phyloP scores from a whole-genome alignment of 2,329 filamentous ascomycete species.

The Paecilomyces dactylethromorphus region DNA sequence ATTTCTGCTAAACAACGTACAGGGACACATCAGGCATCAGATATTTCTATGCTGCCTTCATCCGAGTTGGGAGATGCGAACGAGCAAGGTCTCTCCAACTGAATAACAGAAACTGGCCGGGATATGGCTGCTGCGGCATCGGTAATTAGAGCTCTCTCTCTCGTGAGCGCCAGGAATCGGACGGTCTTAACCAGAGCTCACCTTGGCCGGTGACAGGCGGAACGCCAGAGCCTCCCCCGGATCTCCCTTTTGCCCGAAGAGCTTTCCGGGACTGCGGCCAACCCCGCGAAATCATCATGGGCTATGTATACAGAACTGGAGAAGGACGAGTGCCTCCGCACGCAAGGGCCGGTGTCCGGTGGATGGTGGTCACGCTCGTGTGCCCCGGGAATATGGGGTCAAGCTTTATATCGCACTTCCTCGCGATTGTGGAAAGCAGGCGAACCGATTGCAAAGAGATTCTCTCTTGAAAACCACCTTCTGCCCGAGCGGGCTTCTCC shows the following conservation, averaged over 20 bases:
- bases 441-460: background rate
- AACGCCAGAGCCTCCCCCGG: constrained; percentile 12
- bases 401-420: background rate
- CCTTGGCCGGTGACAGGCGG: background rate
- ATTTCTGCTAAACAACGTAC: background rate
- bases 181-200: constrained; percentile 1
- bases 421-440: background rate
- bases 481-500: background rate
- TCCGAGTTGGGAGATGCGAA: background rate
- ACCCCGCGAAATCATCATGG: background rate
- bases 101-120: background rate
- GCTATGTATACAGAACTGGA: background rate
- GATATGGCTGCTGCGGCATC: background rate
- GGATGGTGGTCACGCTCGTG: background rate
- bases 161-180: constrained; percentile 2
- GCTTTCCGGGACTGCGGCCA: constrained; percentile 2
- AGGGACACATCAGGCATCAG: background rate
- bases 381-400: background rate
- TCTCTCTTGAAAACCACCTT: background rate
- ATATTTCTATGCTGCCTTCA: background rate
- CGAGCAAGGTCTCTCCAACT: background rate
- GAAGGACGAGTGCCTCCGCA: background rate
- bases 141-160: background rate
- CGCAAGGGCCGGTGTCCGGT: background rate
- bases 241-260: constrained; percentile 23